Base-by-base conservation (phyloP, 768 basidiomycete genomes). In the Pisolithus orientalis region DNA sequence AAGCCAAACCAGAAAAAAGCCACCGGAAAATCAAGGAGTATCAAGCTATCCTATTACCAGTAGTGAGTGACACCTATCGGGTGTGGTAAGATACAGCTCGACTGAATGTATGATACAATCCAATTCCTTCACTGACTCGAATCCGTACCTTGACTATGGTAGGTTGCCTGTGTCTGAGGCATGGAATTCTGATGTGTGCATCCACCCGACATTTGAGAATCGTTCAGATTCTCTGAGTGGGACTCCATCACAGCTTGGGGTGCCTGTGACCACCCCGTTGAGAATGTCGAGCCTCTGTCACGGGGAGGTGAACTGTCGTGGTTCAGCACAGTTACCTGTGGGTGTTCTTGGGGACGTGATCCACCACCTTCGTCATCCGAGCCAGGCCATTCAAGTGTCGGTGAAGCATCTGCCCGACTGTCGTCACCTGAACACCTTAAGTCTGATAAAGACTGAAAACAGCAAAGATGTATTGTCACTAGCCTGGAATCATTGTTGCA, bases 101-200 rank as follows among this genome's bases (percentile, higher is more conserved):
- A 3, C 10, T 11, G 11, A 34, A 34, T 34, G 32, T 14, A 34
- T 11, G 17, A 34, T 11, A 16, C 38, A 38, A 2, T 16, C 11
- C 8, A 7, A n/a, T 11, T 3, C 11, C 28, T 14, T 61, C 51
- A 64, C 32, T 66, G 61, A 53, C 63, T 71, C 60, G 55, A 58
- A 29, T 51, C 51, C 29, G n/a, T 38, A 10, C 40, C 32, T 45
- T 78, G 79, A 56, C 80, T 80, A 39, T 67, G 63, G 55, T 81
- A 82, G 4, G 77, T 76, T 28, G 80, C 79, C 58, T 83, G 80
- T 2, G 80, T 80, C 57, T 75, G 79, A 40, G 80, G 60, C 45
- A 58, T 47, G 10, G 61, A 28, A 3, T 21, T 21, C 21, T 72
- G 67, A 49, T 74, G 72, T 10, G 67, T 70, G 56, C 38, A 57